These are phyloP conservation scores for Agapanthus africanus DNA, from an alignment of 106 monocot genomes.

Conservation along the genomic window DNA sequence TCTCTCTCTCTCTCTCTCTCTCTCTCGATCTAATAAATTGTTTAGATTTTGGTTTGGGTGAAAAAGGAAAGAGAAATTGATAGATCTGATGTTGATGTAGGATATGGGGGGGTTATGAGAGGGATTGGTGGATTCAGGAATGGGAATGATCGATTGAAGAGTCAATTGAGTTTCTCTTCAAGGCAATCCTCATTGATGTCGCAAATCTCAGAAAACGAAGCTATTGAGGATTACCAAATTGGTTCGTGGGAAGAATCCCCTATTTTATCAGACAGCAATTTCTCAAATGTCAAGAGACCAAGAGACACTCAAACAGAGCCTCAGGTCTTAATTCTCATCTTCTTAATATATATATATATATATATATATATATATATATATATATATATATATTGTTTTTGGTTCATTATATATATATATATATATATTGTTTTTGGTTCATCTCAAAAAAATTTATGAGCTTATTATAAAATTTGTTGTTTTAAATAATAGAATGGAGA, in stretches of 20 bases:
- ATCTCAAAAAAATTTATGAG: too few species aligned
- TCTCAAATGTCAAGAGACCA: not conserved
- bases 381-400: not conserved
- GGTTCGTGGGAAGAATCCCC: constrained; percentile 14
- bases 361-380: too few species aligned
- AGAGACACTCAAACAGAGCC: not conserved
- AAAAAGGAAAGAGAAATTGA: not conserved
- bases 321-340: constrained; percentile 3
- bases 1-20: constrained; percentile 14
- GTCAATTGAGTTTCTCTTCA: constrained; percentile 9
- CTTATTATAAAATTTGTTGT: too few species aligned
- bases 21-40: constrained; percentile 7
- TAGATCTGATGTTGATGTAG: not conserved
- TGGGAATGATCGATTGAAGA: not conserved
- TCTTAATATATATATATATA: too few species aligned
- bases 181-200: constrained; percentile 5
- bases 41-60: not conserved
- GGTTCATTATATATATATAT: not conserved
- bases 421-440: constrained; percentile 12
- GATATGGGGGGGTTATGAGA: constrained; percentile 12
- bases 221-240: not conserved
- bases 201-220: constrained; percentile 2
- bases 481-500: constrained; percentile 30
- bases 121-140: not conserved
- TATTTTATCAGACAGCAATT: not conserved